These are phyloP conservation scores for Kazachstania psychrophila DNA, from an alignment of 805 yeast species.

Conservation along the genomic window DNA sequence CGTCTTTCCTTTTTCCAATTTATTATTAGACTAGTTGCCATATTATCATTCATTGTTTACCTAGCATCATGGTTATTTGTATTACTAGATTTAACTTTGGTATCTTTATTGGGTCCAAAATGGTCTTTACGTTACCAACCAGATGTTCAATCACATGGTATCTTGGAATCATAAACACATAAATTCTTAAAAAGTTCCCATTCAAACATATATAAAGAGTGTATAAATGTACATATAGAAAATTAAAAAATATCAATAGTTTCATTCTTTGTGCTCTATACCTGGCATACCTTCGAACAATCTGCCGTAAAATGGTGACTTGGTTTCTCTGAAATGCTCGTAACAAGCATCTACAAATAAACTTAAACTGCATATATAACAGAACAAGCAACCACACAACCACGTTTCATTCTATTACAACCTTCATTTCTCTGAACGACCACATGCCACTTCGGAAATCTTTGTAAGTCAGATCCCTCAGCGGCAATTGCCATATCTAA, in stretches of 20 bases:
- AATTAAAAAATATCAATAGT: background rate
- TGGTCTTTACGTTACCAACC: constrained; percentile 32
- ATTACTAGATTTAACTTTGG: constrained; percentile 44
- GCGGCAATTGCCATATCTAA: constrained; percentile 37
- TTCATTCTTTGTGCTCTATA: constrained; percentile 11
- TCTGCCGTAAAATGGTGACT: constrained; percentile 38
- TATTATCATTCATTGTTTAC: constrained; percentile 72
- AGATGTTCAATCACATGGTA: constrained; percentile 20
- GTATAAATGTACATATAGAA: background rate
- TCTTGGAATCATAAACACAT: constrained; percentile 11
- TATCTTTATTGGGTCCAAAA: constrained; percentile 49
- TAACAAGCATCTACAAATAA: constrained; percentile 39
- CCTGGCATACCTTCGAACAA: constrained; percentile 47
- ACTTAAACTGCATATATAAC: constrained; percentile 44
- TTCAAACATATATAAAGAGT: background rate
- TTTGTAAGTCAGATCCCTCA: constrained; percentile 35
- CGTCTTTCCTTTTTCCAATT: constrained; percentile 74
- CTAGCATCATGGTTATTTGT: constrained; percentile 58
- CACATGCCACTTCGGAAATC: constrained; percentile 45
- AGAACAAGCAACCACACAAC: constrained; percentile 41
- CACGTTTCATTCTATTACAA: constrained; percentile 55
- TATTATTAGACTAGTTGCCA: constrained; percentile 66
- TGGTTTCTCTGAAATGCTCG: constrained; percentile 39
- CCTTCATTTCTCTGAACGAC: constrained; percentile 51
- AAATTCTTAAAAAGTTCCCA: background rate